Evolutionary conservation across 163 green algal species (phyloP), one percentile per base, ranked within the genome.

Genomic region (Trebouxia gelatinosa): DNA sequence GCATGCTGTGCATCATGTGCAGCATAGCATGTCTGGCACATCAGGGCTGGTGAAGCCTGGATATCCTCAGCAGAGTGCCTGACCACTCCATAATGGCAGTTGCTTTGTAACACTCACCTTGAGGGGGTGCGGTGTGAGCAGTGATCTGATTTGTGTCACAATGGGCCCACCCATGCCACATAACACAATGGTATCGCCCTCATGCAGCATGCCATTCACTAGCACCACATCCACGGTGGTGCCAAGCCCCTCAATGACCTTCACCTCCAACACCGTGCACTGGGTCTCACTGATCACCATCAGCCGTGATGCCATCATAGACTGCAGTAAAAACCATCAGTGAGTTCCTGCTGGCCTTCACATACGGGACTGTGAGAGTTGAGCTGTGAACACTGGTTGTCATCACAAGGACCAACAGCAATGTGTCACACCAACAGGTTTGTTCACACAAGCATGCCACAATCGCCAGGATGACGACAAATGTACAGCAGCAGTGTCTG

Each of bases 211-310:
- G 65, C 94, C 95, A 74, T 98, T 98, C 39, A 98, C 90, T 40
- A 98, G 87, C 61, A 98, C 93, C 39, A 96, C 92, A 78, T 98
- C 95, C 23, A 98, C 88, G 1, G 94, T 98, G 51, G 94, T 98
- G 70, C 94, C 95, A 81, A 98, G 90, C 3, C 93, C 95, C 89
- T 98, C 94, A 64, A 98, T 93, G 71, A 92, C 91, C 89, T 98
- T 98, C 28, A 98, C 95, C 87, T 98, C 92, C 75, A 95, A 89
- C 71, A 96, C 91, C 2, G 93, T 98, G 82, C 89, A 93, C 87
- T 98, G 91, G 64, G 92, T 83, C 68, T 86, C 84, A 65, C 57
- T 84, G 84, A 83, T 66, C 65, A 94, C 95, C 87, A 94, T 96
- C 57, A 98, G 93, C 16, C 90, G 80, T 34, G 97, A 90, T 43